These are phyloP conservation scores for Petrea volubilis DNA, from an alignment of 257 asterid genomes.

Conservation along the genomic window DNA sequence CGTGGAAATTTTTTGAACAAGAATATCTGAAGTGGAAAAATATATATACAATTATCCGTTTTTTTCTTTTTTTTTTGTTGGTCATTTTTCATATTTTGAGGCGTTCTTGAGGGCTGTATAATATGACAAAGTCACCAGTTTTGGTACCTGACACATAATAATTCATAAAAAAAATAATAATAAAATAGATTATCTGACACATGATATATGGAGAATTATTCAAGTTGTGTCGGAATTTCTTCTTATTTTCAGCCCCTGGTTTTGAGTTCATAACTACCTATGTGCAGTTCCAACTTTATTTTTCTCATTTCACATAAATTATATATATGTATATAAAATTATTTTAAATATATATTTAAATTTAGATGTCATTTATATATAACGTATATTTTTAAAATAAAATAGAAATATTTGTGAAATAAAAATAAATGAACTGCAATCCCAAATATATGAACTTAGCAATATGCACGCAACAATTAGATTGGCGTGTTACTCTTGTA, in stretches of 20 bases:
- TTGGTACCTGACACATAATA: background rate
- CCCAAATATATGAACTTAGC: no score
- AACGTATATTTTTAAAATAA: background rate
- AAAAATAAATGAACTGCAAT: no score
- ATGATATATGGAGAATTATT: background rate
- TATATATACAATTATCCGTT: no score
- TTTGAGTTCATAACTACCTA: conserved; percentile 11
- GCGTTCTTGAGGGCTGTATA: background rate
- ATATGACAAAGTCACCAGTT: background rate
- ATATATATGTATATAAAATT: no score
- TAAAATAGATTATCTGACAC: background rate
- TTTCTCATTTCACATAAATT: background rate
- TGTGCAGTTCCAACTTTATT: background rate
- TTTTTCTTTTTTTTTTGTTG: no score
- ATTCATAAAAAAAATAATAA: background rate
- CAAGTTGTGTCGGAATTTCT: conserved; percentile 15
- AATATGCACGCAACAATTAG: no score
- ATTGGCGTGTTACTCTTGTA: no score
- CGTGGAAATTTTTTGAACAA: no score
- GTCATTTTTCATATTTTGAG: background rate
- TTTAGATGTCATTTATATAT: no score
- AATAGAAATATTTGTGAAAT: background rate
- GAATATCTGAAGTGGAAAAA: no score
- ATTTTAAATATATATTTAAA: no score
- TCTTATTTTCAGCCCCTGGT: conserved; percentile 25